phyloP scores from a whole-genome alignment of 306 rosid species.

The Quercus aquifolioides region DNA sequence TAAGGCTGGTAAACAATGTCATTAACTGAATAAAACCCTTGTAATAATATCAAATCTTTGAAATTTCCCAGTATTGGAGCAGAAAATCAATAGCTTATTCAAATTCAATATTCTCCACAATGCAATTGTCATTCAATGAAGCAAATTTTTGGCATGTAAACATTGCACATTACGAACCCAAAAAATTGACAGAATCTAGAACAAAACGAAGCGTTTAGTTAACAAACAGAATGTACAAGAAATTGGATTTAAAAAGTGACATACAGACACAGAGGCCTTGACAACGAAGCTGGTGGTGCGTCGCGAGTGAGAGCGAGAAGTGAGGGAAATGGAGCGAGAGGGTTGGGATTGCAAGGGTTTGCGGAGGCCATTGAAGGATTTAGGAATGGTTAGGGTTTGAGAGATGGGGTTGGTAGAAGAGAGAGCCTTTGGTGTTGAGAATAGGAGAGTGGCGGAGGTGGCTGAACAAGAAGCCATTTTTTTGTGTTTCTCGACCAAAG shows the following conservation, averaged over 20 bases:
- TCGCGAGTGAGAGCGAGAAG: conserved; percentile 33
- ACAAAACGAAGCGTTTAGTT: background rate
- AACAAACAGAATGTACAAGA: background rate
- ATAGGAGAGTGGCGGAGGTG: conserved; percentile 54
- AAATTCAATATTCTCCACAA: too few relatives aligned
- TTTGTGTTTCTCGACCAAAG: background rate
- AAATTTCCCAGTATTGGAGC: too few relatives aligned
- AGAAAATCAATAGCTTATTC: too few relatives aligned
- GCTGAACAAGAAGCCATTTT: conserved; percentile 62
- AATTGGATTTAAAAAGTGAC: background rate
- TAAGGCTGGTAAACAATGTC: too few relatives aligned
- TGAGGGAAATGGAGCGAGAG: conserved; percentile 41
- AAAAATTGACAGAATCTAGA: too few relatives aligned
- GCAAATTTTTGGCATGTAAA: too few relatives aligned
- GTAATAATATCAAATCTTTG: too few relatives aligned
- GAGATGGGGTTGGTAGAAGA: conserved; percentile 40
- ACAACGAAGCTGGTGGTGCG: conserved; percentile 49
- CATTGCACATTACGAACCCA: too few relatives aligned
- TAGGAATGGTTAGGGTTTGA: conserved; percentile 48
- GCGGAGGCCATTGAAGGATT: conserved; percentile 60
- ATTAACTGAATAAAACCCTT: too few relatives aligned
- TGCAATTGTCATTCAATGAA: too few relatives aligned
- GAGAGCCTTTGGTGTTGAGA: conserved; percentile 55
- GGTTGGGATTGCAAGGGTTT: conserved; percentile 49
- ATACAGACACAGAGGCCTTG: conserved; percentile 54